Base-by-base conservation (phyloP, 257 asterid species). In the Solanum sejunctum region DNA sequence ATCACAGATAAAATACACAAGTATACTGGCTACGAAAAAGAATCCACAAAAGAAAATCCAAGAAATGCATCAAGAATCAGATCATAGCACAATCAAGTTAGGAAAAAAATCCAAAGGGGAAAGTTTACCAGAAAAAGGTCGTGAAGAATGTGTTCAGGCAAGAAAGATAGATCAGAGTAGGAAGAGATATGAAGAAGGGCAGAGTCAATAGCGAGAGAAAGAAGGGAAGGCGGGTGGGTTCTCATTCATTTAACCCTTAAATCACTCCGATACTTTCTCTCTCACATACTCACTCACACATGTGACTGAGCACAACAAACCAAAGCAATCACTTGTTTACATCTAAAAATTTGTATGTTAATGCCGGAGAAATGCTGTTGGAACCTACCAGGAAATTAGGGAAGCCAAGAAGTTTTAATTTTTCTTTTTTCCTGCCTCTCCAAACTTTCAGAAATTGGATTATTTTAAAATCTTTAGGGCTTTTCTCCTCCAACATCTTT, bases 131-230 rank as follows among this genome's bases (percentile, higher is more conserved):
- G 41, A 82, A 95, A 92, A 80, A 95, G 97, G 51, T 95, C 98
- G 16, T 89, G 87, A 63, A 95, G 97, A 84, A 95, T 85, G 91
- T 95, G 98, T 7, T 92, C 97, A 10, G 98, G 99, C 81, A 95
- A 84, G 82, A 91, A 95, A 66, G 98, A 95, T 85, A 95, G 94
- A 93, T 95, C 98, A 77, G 94, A 91, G 52, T 91, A 88, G 83
- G 66, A 72, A 36, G 94, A 87, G 85, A 94, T 84, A 52, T 95
- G 90, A 60, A 78, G 70, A 60, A 94, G 89, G 36, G 97, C 94
- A n/a, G 95, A 85, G 94, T 94, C 95, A 88, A 93, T 91, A 83
- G 98, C 85, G 18, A 95, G 93, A 83, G 97, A 94, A 89, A 94
- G 90, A 83, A 95, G 94, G 73, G 95, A 87, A 85, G 98, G 95